phyloP scores from a whole-genome alignment of 2,329 filamentous ascomycete genomes.

The Colletotrichum truncatum region DNA sequence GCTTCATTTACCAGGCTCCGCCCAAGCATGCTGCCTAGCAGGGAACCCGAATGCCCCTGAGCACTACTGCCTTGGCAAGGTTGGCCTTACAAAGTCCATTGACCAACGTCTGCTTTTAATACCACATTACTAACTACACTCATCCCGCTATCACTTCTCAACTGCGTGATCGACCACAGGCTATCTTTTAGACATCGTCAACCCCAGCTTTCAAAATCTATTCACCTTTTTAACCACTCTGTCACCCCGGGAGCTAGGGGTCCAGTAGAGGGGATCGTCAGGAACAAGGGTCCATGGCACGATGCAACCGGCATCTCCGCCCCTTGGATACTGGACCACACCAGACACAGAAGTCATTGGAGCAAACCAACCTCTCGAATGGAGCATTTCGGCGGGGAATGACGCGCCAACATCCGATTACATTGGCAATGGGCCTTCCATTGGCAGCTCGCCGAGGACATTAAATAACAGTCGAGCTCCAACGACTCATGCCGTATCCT shows the following conservation, averaged over 20 bases:
- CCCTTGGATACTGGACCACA: background rate
- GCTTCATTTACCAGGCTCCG: too few species aligned
- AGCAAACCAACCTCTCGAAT: background rate
- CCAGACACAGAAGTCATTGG: background rate
- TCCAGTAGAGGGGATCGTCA: background rate
- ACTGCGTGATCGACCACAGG: too few species aligned
- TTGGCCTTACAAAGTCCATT: too few species aligned
- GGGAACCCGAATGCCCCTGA: too few species aligned
- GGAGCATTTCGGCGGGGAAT: background rate
- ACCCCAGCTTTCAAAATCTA: too few species aligned
- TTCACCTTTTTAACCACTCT: background rate
- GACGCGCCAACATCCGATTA: background rate
- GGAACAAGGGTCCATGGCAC: background rate
- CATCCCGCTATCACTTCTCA: too few species aligned
- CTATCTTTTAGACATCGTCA: too few species aligned
- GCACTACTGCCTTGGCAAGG: too few species aligned
- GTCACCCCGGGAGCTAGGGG: background rate
- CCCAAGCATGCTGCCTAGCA: too few species aligned
- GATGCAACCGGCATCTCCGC: slow-evolving; percentile 14
- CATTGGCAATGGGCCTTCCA: background rate
- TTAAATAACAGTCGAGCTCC: background rate
- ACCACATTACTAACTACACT: too few species aligned
- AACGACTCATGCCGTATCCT: background rate
- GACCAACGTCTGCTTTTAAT: too few species aligned
- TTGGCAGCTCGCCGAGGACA: background rate